Evolutionary conservation across 2,329 filamentous ascomycete species (phyloP).

Genomic region (Amesomyces nigricolor): DNA sequence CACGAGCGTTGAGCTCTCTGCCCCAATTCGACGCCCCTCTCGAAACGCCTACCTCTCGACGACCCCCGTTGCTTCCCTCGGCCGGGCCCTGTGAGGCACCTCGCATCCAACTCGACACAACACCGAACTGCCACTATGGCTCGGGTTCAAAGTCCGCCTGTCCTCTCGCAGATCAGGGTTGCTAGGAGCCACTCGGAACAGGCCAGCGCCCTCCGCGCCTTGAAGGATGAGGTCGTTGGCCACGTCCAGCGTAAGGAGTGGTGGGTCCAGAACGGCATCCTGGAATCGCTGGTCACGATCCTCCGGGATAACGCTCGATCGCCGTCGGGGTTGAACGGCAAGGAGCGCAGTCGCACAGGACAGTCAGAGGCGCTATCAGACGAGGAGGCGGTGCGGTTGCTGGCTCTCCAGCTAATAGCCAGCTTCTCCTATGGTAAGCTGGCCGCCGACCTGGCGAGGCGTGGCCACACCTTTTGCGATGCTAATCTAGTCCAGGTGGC

Average conservation of each 20-base stretch:
- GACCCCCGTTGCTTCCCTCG: too few relatives aligned
- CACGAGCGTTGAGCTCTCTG: too few relatives aligned
- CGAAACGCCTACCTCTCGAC: too few relatives aligned
- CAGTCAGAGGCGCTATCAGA: conserved; percentile 43
- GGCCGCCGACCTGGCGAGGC: not conserved
- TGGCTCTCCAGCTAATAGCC: conserved; percentile 77
- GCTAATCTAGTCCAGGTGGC: conserved; percentile 53
- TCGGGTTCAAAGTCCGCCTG: conserved; percentile 45
- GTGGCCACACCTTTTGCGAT: not conserved
- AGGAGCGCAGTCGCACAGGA: conserved; percentile 33
- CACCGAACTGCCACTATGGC: conserved; percentile 41
- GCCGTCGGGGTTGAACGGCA: conserved; percentile 34
- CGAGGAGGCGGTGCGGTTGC: conserved; percentile 64
- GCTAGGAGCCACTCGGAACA: conserved; percentile 49
- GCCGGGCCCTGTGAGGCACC: not conserved
- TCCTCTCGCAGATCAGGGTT: conserved; percentile 52
- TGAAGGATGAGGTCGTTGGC: conserved; percentile 89
- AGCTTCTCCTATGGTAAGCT: conserved; percentile 75
- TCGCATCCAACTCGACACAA: not conserved
- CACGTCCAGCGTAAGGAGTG: conserved; percentile 81
- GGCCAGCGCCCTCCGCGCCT: conserved; percentile 56
- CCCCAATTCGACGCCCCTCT: too few relatives aligned
- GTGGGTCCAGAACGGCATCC: conserved; percentile 64
- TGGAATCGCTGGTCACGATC: conserved; percentile 51
- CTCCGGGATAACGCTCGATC: conserved; percentile 34